Percentiles rank a stretch among this genome's conserved stretches.
Evolutionary conservation across 164 flowering plant species (phyloP).

Genomic region (Litsea cubeba): DNA sequence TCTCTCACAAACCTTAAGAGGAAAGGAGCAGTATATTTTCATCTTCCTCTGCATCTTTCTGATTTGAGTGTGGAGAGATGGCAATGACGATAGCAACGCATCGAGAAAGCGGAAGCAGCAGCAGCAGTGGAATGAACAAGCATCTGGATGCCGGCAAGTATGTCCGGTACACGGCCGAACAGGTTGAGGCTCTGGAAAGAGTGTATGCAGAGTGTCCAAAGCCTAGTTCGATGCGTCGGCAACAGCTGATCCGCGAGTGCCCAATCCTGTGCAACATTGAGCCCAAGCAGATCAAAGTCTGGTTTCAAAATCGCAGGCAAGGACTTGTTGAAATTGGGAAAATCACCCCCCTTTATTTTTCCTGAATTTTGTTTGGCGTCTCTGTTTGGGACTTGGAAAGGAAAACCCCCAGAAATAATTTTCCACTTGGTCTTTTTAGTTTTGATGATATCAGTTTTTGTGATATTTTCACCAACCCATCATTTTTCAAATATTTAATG

Average conservation of each 20-base stretch:
- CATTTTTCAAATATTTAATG: background rate
- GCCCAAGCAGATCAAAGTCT: constrained; percentile 82
- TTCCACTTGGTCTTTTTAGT: background rate
- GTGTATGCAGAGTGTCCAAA: constrained; percentile 75
- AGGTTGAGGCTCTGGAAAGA: constrained; percentile 72
- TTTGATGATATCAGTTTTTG: background rate
- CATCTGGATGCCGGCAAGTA: constrained; percentile 63
- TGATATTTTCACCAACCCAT: background rate
- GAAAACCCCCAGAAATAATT: background rate
- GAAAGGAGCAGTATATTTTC: background rate
- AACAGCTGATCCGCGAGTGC: constrained; percentile 67
- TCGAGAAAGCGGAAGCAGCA: constrained; percentile 52
- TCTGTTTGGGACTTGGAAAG: background rate
- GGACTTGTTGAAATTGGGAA: background rate
- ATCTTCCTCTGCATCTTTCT: constrained; percentile 12
- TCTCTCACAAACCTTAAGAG: constrained; percentile 10
- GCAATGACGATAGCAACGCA: constrained; percentile 68
- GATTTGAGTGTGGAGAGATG: constrained; percentile 28
- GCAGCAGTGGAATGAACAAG: constrained; percentile 33
- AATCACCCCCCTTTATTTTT: background rate
- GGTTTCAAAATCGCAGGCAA: constrained; percentile 83
- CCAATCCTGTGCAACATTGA: constrained; percentile 69
- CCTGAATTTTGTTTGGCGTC: background rate
- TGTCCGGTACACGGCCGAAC: constrained; percentile 70
- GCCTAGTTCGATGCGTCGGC: constrained; percentile 68